phyloP scores from a whole-genome alignment of 257 asterid genomes.

The Nicotiana benthamiana region DNA sequence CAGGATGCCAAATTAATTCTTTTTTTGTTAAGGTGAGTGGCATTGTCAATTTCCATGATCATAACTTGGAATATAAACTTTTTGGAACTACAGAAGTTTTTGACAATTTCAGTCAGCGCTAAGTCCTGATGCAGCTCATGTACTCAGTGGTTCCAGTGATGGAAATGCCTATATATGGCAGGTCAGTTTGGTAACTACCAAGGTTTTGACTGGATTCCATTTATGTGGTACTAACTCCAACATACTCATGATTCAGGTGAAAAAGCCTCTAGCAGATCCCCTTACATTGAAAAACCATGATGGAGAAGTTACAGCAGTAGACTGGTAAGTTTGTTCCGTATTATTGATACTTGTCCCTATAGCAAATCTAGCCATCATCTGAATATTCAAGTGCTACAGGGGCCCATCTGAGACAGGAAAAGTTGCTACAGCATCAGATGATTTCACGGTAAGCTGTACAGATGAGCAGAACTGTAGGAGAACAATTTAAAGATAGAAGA shows the following conservation, averaged over 20 bases:
- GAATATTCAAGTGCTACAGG: constrained; percentile 36
- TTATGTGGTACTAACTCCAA: neutral
- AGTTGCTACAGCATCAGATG: constrained; percentile 88
- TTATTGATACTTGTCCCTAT: neutral
- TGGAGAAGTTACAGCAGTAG: constrained; percentile 90
- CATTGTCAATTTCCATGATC: neutral
- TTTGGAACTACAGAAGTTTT: neutral
- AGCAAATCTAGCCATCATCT: constrained; percentile 5
- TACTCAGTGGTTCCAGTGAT: constrained; percentile 88
- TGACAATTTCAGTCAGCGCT: constrained; percentile 54
- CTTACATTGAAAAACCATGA: constrained; percentile 54
- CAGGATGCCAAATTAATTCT: constrained; percentile 64
- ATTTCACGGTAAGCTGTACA: constrained; percentile 64
- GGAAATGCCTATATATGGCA: constrained; percentile 93
- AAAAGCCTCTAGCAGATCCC: constrained; percentile 59
- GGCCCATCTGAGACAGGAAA: constrained; percentile 72
- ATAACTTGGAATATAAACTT: neutral
- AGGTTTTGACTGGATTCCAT: neutral
- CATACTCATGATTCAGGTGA: constrained; percentile 37
- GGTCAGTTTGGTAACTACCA: constrained; percentile 25
- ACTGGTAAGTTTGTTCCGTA: constrained; percentile 42
- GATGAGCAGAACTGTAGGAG: neutral
- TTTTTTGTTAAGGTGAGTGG: constrained; percentile 75
- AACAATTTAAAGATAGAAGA: too few relatives aligned
- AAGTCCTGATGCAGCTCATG: constrained; percentile 87